These are phyloP conservation scores for Blastomyces emzantsi DNA, from an alignment of 2,329 filamentous ascomycete species.

Conservation along the genomic window DNA sequence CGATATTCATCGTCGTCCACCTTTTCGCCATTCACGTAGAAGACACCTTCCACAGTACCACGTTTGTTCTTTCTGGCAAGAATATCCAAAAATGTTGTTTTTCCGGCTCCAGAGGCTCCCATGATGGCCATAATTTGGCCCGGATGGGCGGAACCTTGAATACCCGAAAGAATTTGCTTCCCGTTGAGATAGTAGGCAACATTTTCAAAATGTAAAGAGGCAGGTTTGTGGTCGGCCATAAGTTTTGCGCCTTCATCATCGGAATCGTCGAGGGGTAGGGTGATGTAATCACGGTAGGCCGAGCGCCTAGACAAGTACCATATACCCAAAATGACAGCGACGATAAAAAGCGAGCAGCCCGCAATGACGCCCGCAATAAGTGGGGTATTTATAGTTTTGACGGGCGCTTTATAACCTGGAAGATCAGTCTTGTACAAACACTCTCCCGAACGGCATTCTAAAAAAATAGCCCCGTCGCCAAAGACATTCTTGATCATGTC, in stretches of 20 bases:
- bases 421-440: constrained; percentile 90
- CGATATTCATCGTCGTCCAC: constrained; percentile 77
- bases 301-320: constrained; percentile 83
- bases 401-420: constrained; percentile 76
- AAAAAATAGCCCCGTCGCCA: constrained; percentile 78
- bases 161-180: constrained; percentile 69
- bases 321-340: constrained; percentile 69
- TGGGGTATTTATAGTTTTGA: constrained; percentile 95
- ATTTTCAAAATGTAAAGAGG: constrained; percentile 77
- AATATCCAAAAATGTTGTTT: constrained; percentile 95
- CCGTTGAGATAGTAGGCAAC: constrained; percentile 81
- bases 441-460: constrained; percentile 77
- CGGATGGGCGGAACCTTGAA: constrained; percentile 80
- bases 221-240: constrained; percentile 85
- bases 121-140: constrained; percentile 97
- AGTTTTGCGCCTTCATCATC: constrained; percentile 80
- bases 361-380: constrained; percentile 92
- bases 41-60: constrained; percentile 66
- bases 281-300: constrained; percentile 51
- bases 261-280: constrained; percentile 77
- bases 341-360: constrained; percentile 73
- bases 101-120: constrained; percentile 94
- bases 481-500: constrained; percentile 80
- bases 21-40: constrained; percentile 90
- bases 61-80: constrained; percentile 95